Evolutionary conservation across 2,329 filamentous ascomycete genomes (phyloP).

Genomic region (Colletotrichum abscissum): DNA sequence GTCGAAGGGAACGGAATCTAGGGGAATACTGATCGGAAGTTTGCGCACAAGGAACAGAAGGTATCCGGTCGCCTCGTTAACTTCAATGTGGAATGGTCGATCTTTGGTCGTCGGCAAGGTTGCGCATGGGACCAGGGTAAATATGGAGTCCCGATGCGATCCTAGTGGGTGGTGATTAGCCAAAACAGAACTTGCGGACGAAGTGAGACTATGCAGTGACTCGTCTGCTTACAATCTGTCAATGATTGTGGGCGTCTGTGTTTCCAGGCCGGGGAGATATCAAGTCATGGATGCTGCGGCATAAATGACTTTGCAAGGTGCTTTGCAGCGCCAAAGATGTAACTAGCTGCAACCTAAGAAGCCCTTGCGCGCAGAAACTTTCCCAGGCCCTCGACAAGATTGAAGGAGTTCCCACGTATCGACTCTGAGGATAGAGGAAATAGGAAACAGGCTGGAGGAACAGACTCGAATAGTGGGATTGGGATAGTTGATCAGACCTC

Average conservation of each 20-base stretch:
- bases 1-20: background rate
- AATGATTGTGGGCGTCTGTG: background rate
- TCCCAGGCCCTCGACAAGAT: background rate
- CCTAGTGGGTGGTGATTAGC: background rate
- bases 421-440: background rate
- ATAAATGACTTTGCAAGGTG: background rate
- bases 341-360: background rate
- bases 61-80: background rate
- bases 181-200: background rate
- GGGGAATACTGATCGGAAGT: background rate
- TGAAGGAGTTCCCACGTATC: background rate
- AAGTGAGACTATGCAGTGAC: background rate
- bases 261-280: background rate
- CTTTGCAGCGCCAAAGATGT: background rate
- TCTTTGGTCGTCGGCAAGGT: background rate
- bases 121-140: background rate
- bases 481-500: background rate
- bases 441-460: background rate
- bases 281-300: background rate
- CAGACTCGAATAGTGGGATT: background rate
- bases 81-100: background rate
- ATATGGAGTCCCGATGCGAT: background rate
- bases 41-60: background rate
- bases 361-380: background rate
- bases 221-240: background rate